phyloP scores from a whole-genome alignment of 129 eudicot genomes.

The Helianthus tuberosus region DNA sequence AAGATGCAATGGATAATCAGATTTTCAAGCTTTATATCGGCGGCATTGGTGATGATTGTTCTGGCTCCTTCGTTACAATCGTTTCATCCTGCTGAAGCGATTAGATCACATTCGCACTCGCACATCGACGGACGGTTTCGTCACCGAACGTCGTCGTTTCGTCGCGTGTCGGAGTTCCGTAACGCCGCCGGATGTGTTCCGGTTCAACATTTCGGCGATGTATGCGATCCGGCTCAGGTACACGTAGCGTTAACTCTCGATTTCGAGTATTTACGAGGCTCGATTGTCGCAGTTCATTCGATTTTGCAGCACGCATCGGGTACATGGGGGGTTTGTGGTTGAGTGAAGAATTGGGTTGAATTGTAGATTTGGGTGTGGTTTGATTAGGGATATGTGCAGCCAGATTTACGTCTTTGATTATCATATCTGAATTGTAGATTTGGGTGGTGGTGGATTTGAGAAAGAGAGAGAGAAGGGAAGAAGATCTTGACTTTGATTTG shows the following conservation, averaged over 20 bases:
- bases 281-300: conserved; percentile 92
- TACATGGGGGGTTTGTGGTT: no score
- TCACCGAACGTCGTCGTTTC: conserved; percentile 34
- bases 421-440: no score
- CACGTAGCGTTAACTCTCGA: conserved; percentile 95
- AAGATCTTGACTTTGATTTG: no score
- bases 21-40: conserved; percentile 73
- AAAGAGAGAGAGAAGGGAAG: no score
- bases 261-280: conserved; percentile 72
- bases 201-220: conserved; percentile 25
- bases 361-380: no score
- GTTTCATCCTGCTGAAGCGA: conserved; percentile 94
- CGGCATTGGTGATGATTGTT: conserved; percentile 68
- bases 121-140: conserved; percentile 6
- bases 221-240: conserved; percentile 71
- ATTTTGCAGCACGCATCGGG: conserved; percentile 71
- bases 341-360: no score
- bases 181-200: conserved; percentile 57
- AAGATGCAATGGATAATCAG: conserved; percentile 84
- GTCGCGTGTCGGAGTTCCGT: conserved; percentile 51
- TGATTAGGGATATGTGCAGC: no score
- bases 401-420: no score
- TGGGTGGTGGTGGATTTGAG: no score
- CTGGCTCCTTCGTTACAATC: conserved; percentile 82
- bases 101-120: conserved; percentile 47